Evolutionary conservation across 352 stramenopile genomes (phyloP).

Genomic region (Pythium biforme): DNA sequence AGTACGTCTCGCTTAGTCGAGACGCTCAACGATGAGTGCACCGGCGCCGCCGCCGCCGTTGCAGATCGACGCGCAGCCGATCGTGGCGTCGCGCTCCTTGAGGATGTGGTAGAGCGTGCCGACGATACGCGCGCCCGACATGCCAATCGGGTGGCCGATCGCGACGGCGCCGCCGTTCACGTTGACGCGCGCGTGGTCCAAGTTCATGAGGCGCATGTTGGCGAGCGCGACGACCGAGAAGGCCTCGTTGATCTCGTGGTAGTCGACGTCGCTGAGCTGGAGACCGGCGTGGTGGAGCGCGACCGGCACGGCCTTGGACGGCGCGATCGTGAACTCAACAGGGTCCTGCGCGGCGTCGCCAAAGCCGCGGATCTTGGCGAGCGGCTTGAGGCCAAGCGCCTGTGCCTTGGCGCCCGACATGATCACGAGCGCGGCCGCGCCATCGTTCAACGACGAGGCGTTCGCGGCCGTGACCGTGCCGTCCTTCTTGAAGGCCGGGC

Average conservation of each 20-base stretch:
- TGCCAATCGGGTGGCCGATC: constrained; percentile 81
- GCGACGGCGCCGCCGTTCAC: constrained; percentile 94
- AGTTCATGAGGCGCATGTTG: constrained; percentile 94
- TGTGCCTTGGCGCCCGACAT: constrained; percentile 92
- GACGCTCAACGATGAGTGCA: constrained; percentile 94
- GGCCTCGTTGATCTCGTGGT: constrained; percentile 99
- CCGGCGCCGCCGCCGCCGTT: constrained; percentile 97
- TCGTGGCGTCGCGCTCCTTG: constrained; percentile 93
- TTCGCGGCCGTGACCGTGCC: constrained; percentile 97
- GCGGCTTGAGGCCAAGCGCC: constrained; percentile 70
- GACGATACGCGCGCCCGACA: constrained; percentile 93
- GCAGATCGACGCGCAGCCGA: constrained; percentile 97
- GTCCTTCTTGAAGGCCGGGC: constrained; percentile 94
- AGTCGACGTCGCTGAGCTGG: constrained; percentile 93
- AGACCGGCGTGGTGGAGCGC: constrained; percentile 92
- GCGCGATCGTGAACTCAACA: constrained; percentile 96
- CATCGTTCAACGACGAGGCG: constrained; percentile 97
- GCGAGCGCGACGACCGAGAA: constrained; percentile 97
- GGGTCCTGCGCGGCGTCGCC: constrained; percentile 87
- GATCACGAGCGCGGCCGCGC: constrained; percentile 94
- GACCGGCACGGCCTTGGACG: constrained; percentile 92
- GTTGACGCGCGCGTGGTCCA: constrained; percentile 94
- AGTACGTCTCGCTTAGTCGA: constrained; percentile 47
- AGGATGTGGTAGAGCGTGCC: constrained; percentile 94
- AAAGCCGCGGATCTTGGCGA: constrained; percentile 81